phyloP scores from a whole-genome alignment of 169 alveolate species.

The Plasmodium reichenowi region DNA sequence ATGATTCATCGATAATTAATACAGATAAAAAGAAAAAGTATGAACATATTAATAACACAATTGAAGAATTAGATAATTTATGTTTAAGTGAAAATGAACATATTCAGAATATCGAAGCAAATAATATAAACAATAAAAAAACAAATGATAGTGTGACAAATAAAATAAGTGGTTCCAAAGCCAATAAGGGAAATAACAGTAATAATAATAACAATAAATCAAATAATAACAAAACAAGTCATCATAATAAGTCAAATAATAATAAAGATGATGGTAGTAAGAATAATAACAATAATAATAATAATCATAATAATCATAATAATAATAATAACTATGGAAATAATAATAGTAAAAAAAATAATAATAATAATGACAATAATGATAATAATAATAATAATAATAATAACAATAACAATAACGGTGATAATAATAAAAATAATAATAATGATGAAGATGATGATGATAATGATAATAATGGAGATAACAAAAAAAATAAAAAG shows the following conservation, averaged over 20 bases:
- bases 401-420: not conserved
- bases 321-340: not conserved
- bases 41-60: no score
- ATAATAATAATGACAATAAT: not conserved
- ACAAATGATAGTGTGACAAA: not conserved
- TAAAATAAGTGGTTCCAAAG: not conserved
- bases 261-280: not conserved
- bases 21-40: no score
- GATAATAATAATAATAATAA: not conserved
- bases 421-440: not conserved
- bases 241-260: slow-evolving; percentile 7
- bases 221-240: not conserved
- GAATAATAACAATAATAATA: slow-evolving; percentile 5
- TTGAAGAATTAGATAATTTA: no score
- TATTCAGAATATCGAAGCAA: not conserved
- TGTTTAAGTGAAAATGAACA: not conserved
- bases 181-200: not conserved
- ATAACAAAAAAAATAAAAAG: slow-evolving; percentile 6
- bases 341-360: not conserved
- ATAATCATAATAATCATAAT: not conserved
- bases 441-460: not conserved
- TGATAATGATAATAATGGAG: slow-evolving; percentile 8
- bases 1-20: no score
- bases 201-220: not conserved
- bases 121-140: not conserved